phyloP scores from a whole-genome alignment of 495 filamentous ascomycete species.

The Hypoxylon fuscum region DNA sequence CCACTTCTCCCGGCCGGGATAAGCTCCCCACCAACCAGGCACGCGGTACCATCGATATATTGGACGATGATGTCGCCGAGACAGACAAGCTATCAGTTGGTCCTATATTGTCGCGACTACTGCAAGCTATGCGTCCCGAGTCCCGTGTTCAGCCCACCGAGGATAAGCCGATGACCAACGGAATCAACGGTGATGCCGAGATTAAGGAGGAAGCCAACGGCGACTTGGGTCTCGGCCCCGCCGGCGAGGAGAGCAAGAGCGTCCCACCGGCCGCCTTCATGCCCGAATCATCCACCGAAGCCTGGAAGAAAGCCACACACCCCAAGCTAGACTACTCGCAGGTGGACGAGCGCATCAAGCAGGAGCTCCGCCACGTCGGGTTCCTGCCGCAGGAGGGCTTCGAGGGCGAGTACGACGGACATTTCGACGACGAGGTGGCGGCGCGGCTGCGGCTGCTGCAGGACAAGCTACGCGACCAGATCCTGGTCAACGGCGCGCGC shows the following conservation, averaged over 20 bases:
- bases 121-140: conserved; percentile 84
- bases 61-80: conserved; percentile 85
- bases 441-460: conserved; percentile 89
- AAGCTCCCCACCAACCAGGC: conserved; percentile 80
- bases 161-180: conserved; percentile 64
- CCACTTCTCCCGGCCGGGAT: conserved; percentile 63
- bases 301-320: conserved; percentile 65
- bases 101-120: conserved; percentile 82
- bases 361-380: conserved; percentile 92
- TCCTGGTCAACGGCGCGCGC: conserved; percentile 85
- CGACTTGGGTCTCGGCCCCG: conserved; percentile 49
- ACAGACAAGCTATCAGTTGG: conserved; percentile 92
- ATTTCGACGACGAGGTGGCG: conserved; percentile 93
- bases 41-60: conserved; percentile 81
- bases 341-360: conserved; percentile 88
- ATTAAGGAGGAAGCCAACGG: conserved; percentile 61
- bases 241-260: conserved; percentile 53
- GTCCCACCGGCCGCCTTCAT: conserved; percentile 78
- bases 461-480: conserved; percentile 78
- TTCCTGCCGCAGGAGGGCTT: conserved; percentile 76
- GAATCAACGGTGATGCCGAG: conserved; percentile 64
- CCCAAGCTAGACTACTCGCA: conserved; percentile 81
- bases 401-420: conserved; percentile 78
- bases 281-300: conserved; percentile 70
- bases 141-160: conserved; percentile 70